Percentiles rank a stretch among this genome's conserved stretches.
Evolutionary conservation across 768 basidiomycete genomes (phyloP).

Genomic region (Candolleomyces efflorescens): DNA sequence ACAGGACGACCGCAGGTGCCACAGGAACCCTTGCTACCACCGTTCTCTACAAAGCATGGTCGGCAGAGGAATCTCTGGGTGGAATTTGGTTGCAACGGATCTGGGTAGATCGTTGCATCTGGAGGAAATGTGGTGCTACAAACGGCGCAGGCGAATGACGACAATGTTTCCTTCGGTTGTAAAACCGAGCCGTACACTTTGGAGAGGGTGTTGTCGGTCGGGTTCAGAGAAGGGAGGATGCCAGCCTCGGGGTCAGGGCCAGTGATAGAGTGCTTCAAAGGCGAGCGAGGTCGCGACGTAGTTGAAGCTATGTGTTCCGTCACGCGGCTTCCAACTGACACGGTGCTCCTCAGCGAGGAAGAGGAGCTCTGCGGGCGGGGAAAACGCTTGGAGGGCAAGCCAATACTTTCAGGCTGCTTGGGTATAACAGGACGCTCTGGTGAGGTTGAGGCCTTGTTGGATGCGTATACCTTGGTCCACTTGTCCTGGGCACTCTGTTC

Average conservation of each 20-base stretch:
- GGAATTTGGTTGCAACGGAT: conserved; percentile 41
- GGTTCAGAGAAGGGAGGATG: conserved; percentile 54
- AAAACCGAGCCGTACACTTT: conserved; percentile 85
- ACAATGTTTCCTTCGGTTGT: conserved; percentile 72
- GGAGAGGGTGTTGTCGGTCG: conserved; percentile 55
- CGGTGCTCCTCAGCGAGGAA: conserved; percentile 16
- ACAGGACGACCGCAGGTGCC: conserved; percentile 66
- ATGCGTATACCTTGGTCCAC: conserved; percentile 80
- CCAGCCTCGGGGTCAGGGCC: conserved; percentile 52
- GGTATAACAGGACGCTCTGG: conserved; percentile 23
- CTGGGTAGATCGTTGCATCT: conserved; percentile 84
- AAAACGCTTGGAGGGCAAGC: conserved; percentile 40
- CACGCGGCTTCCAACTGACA: conserved; percentile 40
- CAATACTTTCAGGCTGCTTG: not conserved
- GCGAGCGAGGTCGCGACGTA: conserved; percentile 54
- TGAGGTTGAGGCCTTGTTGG: conserved; percentile 41
- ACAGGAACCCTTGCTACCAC: conserved; percentile 77
- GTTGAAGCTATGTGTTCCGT: conserved; percentile 55
- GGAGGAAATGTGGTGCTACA: conserved; percentile 68
- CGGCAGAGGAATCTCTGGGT: conserved; percentile 66
- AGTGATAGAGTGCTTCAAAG: conserved; percentile 50
- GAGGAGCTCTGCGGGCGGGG: conserved; percentile 39
- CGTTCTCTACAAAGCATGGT: conserved; percentile 64
- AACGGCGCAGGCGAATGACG: conserved; percentile 61
- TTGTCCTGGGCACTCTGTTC: conserved; percentile 50